These are phyloP conservation scores for Monilinia polystroma DNA, from an alignment of 2,329 filamentous ascomycete genomes.

Conservation along the genomic window DNA sequence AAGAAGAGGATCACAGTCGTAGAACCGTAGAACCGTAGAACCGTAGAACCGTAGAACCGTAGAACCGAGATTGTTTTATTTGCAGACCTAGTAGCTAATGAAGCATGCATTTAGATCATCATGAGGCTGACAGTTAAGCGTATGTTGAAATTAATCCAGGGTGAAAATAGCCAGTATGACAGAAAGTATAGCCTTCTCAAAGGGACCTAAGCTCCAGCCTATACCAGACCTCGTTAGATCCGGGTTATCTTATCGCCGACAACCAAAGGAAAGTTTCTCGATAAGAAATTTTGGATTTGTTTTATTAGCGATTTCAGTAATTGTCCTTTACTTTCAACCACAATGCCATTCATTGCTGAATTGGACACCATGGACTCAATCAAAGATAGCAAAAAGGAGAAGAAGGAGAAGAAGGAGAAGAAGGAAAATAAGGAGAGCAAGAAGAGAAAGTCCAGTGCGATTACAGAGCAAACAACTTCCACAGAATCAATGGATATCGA, in stretches of 20 bases:
- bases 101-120: conserved; percentile 9
- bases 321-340: conserved; percentile 3
- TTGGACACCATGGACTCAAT: conserved; percentile 5
- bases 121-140: conserved; percentile 7
- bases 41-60: background rate
- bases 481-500: conserved; percentile 15
- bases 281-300: conserved; percentile 25
- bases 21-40: background rate
- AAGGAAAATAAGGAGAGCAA: conserved; percentile 24
- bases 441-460: conserved; percentile 30
- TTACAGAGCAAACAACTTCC: conserved; percentile 18
- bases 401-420: conserved; percentile 6
- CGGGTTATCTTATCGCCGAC: conserved; percentile 21
- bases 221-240: conserved; percentile 15
- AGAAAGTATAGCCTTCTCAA: conserved; percentile 10
- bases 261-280: conserved; percentile 19
- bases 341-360: conserved; percentile 19
- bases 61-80: conserved; percentile 12
- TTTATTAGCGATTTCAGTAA: background rate
- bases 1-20: conserved; percentile 1
- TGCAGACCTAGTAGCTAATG: background rate
- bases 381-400: conserved; percentile 12
- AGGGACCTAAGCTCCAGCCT: background rate
- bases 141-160: conserved; percentile 7
- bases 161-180: conserved; percentile 15